These are phyloP conservation scores for Botrytis porri DNA, from an alignment of 2,329 filamentous ascomycete species.

Conservation along the genomic window DNA sequence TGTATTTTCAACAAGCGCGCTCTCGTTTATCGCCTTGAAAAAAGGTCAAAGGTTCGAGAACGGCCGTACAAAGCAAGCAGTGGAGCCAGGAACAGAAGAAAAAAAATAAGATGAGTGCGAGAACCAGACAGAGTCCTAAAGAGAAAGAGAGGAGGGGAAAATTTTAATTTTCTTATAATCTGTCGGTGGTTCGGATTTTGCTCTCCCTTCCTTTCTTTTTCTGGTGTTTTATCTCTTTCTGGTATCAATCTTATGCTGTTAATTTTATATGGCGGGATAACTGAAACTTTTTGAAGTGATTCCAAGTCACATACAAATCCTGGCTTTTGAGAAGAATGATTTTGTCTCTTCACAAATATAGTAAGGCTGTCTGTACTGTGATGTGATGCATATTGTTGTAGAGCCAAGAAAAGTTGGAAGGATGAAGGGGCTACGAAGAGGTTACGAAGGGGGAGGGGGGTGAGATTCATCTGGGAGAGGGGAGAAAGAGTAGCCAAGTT, in stretches of 20 bases:
- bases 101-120: not conserved
- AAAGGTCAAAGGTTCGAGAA: constrained; percentile 17
- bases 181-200: constrained; percentile 4
- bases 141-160: not conserved
- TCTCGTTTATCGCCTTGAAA: constrained; percentile 16
- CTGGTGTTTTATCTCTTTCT: not conserved
- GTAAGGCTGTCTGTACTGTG: not conserved
- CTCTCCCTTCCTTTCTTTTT: not conserved
- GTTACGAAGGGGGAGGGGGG: not conserved
- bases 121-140: not conserved
- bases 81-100: constrained; percentile 16
- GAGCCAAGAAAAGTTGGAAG: not conserved
- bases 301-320: not conserved
- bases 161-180: not conserved
- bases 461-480: not conserved
- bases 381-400: not conserved
- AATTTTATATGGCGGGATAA: not conserved
- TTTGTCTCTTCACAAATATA: not conserved
- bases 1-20: constrained; percentile 18
- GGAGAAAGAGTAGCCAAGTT: not conserved
- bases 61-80: constrained; percentile 11
- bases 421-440: not conserved
- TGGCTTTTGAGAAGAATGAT: not conserved
- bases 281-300: not conserved
- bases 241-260: not conserved